Evolutionary conservation across 2,329 filamentous ascomycete species (phyloP).

Genomic region (Chaetomium globosum): DNA sequence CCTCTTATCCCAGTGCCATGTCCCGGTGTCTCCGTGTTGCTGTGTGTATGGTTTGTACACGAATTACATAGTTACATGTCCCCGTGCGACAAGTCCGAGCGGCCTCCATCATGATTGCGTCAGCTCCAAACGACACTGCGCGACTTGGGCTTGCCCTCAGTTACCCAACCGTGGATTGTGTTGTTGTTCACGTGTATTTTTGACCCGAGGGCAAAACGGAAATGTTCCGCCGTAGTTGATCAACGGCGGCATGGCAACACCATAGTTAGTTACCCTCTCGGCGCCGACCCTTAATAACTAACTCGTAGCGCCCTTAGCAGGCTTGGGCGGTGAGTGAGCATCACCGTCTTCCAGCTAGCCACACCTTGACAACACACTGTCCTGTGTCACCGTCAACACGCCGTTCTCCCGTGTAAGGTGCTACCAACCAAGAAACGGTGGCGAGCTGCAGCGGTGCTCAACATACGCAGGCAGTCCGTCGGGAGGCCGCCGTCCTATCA

Average conservation of each 20-base stretch:
- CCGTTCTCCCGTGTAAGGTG: background rate
- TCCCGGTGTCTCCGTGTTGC: background rate
- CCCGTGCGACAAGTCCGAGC: background rate
- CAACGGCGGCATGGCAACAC: background rate
- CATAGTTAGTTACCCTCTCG: background rate
- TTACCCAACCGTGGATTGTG: background rate
- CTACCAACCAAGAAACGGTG: background rate
- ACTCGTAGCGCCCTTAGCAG: background rate
- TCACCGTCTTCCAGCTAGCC: background rate
- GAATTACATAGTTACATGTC: background rate
- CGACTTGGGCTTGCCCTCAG: too few relatives aligned
- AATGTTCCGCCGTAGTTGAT: background rate
- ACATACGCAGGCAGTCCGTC: background rate
- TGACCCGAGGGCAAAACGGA: background rate
- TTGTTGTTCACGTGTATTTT: background rate
- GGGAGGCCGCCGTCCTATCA: background rate
- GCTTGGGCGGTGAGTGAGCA: background rate
- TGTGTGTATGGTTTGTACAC: background rate
- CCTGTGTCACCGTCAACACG: background rate
- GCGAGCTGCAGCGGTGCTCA: constrained; percentile 1
- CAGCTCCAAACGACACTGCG: too few relatives aligned
- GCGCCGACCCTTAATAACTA: too few relatives aligned
- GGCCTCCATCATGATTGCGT: constrained; percentile 9
- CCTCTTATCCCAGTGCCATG: background rate
- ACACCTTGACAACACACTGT: background rate